These are phyloP conservation scores for Zhuliangozyma blackwelliae DNA, from an alignment of 1,139 yeast genomes.

Conservation along the genomic window DNA sequence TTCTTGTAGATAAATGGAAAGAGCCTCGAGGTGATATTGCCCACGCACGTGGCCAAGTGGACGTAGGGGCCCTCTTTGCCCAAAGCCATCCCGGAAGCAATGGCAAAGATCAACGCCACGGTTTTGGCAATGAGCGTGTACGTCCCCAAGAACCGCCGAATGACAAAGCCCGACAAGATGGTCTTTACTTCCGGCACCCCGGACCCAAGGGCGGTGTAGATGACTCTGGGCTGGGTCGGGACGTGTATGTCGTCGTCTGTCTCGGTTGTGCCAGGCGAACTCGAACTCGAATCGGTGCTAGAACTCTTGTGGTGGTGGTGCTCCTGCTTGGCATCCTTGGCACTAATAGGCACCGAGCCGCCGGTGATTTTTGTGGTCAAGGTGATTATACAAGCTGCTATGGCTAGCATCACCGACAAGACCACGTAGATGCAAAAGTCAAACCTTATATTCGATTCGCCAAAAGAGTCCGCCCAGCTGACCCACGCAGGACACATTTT, in stretches of 20 bases:
- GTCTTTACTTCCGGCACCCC: conserved; percentile 65
- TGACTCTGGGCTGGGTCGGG: conserved; percentile 18
- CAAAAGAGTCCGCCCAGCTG: conserved; percentile 40
- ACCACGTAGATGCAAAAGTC: conserved; percentile 39
- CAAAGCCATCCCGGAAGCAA: conserved; percentile 61
- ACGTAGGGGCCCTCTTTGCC: conserved; percentile 77
- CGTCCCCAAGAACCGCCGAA: conserved; percentile 52
- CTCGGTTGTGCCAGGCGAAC: too few species aligned
- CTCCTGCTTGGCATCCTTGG: conserved; percentile 1
- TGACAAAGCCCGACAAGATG: conserved; percentile 52
- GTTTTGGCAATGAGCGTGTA: conserved; percentile 52
- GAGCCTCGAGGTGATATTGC: conserved; percentile 52
- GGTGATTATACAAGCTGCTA: conserved; percentile 45
- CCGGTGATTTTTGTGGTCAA: conserved; percentile 43
- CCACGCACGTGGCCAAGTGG: conserved; percentile 65
- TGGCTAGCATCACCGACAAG: conserved; percentile 41
- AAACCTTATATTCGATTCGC: conserved; percentile 13
- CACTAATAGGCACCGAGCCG: conserved; percentile 9
- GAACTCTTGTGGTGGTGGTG: neutral
- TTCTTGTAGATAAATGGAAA: conserved; percentile 48
- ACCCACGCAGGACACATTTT: too few species aligned
- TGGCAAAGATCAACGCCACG: conserved; percentile 50
- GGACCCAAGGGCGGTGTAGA: conserved; percentile 59
- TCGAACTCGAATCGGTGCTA: neutral
- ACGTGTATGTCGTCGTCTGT: conserved; percentile 1